Base-by-base conservation (phyloP, 148 eudicot genomes). In the Talinum fruticosum region DNA sequence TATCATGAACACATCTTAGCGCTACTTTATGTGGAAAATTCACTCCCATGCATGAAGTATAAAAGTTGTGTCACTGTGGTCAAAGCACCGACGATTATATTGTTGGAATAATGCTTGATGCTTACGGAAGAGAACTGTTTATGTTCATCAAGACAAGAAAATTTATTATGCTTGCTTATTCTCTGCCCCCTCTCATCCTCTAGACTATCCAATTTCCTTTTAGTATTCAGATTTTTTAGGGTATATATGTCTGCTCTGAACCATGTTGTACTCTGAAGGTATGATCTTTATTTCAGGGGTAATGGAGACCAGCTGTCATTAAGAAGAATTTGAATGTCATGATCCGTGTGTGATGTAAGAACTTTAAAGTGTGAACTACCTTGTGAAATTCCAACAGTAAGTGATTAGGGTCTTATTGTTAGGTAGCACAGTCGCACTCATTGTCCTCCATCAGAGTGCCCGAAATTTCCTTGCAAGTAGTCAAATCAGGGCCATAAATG, bases 261-360 rank as follows among this genome's bases (percentile, higher is more conserved):
- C 59, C 21, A 10, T 51, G 59, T 26, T 69, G 41, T 24, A 32
- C 28, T 75, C 57, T 77, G 61, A 49, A 26, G 45, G 23, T 72
- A 41, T 71, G 18, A 53, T 72, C 59, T 80, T 78, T 64, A 44
- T 35, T 84, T 72, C 91, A 94, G 97, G 80, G 99, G 99, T 34
- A 91, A 83, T 68, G 93, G 83, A 89, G 97, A 81, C 97, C 97
- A 74, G 95, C 89, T 64, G 83, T 83, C 77, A 87, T 78, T 74
- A 76, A 78, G 83, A 96, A 96, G 92, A 79, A 89, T 83, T 68
- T 96, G 82, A 77, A 85, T 79, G 75, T 84, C 45, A 87, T n/a
- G n/a, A n/a, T n/a, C n/a, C n/a, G n/a, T 93, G 93, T 76, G 35
- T 69, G 88, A 91, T 76, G 99, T 96, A 83, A 86, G 74, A 64